Base-by-base conservation (phyloP, 106 monocot species). In the Triglochin maritima region DNA sequence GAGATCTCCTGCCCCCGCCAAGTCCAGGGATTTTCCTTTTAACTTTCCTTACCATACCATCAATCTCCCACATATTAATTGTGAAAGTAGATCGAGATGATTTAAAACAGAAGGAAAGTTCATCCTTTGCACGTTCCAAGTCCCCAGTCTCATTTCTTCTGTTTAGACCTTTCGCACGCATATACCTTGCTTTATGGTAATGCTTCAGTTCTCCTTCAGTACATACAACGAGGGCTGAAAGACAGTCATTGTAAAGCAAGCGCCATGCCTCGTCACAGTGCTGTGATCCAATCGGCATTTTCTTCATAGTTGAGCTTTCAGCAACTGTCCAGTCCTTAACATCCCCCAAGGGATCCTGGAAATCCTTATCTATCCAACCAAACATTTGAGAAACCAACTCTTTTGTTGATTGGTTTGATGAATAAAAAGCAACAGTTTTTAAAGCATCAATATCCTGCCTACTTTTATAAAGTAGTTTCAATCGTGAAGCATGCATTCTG, bases 41-140 rank as follows among this genome's bases (percentile, higher is more conserved):
- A 69, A 84, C 88, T 66, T 86, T 92, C 77, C 80, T 88, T 13
- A 76, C 77, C 13, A 64, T 68, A 59, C 98, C 85, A 82, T 98
- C 98, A 74, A 98, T 98, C 79, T 98, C 98, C 98, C 98, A 98
- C 92, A 98, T 91, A 57, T 98, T 98, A 46, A 98, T 81, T 12
- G 92, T 98, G 62, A 98, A 98, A 41, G 88, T 75, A 49, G 92
- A 88, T 14, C 98, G 77, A 54, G 91, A 77, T 53, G 98, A 98
- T 75, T 86, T 88, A 70, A 98, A 98, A 71, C 98, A 98, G 54
- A 98, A 98, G 11, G 88, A 85, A 62, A 98, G 88, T 79, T 98
- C 96, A 59, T 98, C 91, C 69, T 81, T 98, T 64, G 92, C 98
- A 65, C 69, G 81, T 72, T 89, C 88, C 55, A 89, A 50, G 57